These are phyloP conservation scores for Botrytis squamosa DNA, from an alignment of 2,329 filamentous ascomycete species.

Conservation along the genomic window DNA sequence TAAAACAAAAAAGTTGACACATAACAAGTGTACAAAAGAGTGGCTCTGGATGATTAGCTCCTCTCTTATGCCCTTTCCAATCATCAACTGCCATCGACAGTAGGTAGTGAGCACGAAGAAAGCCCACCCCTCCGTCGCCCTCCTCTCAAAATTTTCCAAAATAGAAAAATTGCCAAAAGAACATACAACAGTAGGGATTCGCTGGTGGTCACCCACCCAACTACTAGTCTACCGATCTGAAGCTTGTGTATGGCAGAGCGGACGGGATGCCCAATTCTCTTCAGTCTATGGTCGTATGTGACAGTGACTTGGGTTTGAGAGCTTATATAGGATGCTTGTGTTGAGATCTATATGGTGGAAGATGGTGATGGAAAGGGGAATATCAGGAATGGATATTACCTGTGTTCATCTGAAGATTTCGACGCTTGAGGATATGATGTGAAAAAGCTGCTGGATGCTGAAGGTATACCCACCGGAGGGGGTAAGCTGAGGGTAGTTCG, in stretches of 20 bases:
- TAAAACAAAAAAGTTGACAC: not conserved
- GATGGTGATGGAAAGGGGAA: not conserved
- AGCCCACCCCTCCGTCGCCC: not conserved
- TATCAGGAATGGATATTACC: not conserved
- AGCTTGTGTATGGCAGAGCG: constrained; percentile 13
- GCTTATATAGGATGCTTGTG: rapidly evolving
- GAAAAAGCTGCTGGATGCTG: no score
- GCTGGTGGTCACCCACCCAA: constrained; percentile 6
- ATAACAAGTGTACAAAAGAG: not conserved
- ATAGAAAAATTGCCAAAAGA: not conserved
- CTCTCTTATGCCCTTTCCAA: not conserved
- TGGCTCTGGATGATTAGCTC: not conserved
- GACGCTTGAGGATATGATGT: not conserved
- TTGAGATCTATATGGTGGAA: not conserved
- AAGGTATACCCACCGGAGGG: no score
- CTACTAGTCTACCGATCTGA: constrained; percentile 13
- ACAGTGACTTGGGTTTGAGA: rapidly evolving
- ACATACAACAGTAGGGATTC: not conserved
- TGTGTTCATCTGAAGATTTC: not conserved
- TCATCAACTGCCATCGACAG: rapidly evolving
- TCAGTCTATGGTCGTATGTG: constrained; percentile 14
- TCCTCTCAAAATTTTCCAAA: not conserved
- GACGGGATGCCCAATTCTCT: constrained; percentile 13
- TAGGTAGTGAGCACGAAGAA: rapidly evolving
- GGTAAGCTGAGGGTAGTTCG: no score